A percentile compares a stretch with the other conserved stretches of the same genome.
Evolutionary conservation across 352 stramenopile species (phyloP).

Genomic region (Pythium dissotocum): DNA sequence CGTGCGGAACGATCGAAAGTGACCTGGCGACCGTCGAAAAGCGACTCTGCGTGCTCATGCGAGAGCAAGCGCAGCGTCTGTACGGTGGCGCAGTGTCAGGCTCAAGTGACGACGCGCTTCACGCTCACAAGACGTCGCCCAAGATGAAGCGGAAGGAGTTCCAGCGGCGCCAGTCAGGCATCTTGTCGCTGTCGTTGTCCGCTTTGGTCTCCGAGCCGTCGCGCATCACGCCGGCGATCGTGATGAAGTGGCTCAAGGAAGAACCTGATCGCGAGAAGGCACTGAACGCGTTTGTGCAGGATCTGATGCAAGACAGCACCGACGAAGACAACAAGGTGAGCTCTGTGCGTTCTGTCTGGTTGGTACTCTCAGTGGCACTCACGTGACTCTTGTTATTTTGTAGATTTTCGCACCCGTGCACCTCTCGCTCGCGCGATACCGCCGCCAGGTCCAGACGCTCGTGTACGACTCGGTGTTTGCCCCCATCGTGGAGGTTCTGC

Average conservation of each 20-base stretch:
- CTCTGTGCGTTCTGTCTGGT: not conserved
- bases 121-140: slow-evolving; percentile 24
- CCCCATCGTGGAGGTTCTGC: slow-evolving; percentile 56
- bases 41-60: slow-evolving; percentile 51
- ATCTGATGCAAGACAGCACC: slow-evolving; percentile 23
- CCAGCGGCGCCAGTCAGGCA: slow-evolving; percentile 11
- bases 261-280: slow-evolving; percentile 39
- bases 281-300: slow-evolving; percentile 58
- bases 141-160: slow-evolving; percentile 24
- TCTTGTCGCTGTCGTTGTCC: slow-evolving; percentile 23
- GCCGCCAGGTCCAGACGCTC: slow-evolving; percentile 51
- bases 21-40: slow-evolving; percentile 50
- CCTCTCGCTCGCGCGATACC: slow-evolving; percentile 21
- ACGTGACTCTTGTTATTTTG: not conserved
- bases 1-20: slow-evolving; percentile 53
- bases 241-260: slow-evolving; percentile 54
- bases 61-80: slow-evolving; percentile 49
- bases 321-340: slow-evolving; percentile 21
- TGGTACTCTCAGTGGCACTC: not conserved
- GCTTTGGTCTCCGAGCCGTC: slow-evolving; percentile 39
- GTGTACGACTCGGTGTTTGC: slow-evolving; percentile 74
- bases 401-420: slow-evolving; percentile 21
- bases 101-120: not conserved
- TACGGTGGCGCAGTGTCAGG: slow-evolving; percentile 2
- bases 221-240: slow-evolving; percentile 40